Evolutionary conservation across 805 yeast species (phyloP).

Genomic region (Grigorovia transvaalensis): DNA sequence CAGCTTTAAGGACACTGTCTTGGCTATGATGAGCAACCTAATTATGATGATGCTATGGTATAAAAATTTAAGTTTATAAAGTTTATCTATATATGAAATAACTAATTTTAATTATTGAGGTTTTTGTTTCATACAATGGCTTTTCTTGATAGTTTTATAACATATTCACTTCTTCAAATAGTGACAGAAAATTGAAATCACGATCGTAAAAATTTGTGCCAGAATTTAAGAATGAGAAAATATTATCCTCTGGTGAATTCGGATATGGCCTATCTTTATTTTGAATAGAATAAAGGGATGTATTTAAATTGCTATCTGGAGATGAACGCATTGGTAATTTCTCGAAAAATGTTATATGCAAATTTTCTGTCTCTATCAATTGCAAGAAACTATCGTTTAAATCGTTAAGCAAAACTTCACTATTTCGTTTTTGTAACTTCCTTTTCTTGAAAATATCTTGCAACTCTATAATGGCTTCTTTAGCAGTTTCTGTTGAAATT

Average conservation of each 20-base stretch:
- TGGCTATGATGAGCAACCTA: too few species aligned
- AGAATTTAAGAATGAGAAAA: background rate
- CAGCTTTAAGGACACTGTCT: too few species aligned
- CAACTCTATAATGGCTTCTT: background rate
- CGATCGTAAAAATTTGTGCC: conserved; percentile 6
- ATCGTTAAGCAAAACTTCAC: background rate
- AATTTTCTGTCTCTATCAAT: background rate
- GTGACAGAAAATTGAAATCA: conserved; percentile 2
- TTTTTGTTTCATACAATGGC: background rate
- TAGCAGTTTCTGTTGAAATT: background rate
- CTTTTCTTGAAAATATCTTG: background rate
- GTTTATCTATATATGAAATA: background rate
- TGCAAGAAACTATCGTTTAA: background rate
- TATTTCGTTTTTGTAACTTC: background rate
- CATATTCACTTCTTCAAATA: conserved; percentile 1
- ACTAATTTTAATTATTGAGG: background rate
- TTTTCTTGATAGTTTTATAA: background rate
- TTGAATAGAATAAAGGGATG: background rate
- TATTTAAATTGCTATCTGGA: background rate
- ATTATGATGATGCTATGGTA: background rate
- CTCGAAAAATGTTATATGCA: background rate
- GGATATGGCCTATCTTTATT: background rate
- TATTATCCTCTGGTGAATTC: background rate
- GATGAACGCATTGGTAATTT: background rate
- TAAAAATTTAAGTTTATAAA: too few species aligned